phyloP scores from a whole-genome alignment of 371 early-diverging fungal genomes.

The Scutellospora calospora region DNA sequence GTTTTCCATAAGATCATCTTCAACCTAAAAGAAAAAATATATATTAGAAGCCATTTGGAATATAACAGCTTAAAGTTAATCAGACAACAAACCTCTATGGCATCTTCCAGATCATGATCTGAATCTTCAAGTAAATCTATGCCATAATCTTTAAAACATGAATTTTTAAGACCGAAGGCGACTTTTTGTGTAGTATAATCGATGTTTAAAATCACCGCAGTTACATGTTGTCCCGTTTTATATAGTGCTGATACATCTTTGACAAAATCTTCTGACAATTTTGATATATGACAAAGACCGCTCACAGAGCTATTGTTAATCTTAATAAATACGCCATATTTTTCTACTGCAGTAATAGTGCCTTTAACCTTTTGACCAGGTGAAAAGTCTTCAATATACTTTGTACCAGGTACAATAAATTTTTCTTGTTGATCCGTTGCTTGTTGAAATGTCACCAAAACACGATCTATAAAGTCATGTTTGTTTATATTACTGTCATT shows the following conservation, averaged over 20 bases:
- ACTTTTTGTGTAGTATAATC: slow-evolving; percentile 69
- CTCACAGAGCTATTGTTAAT: slow-evolving; percentile 66
- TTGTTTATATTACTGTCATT: neutral
- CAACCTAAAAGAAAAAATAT: slow-evolving; percentile 47
- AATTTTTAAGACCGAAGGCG: slow-evolving; percentile 62
- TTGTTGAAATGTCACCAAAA: neutral
- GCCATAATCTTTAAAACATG: slow-evolving; percentile 48
- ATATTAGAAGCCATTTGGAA: slow-evolving; percentile 39
- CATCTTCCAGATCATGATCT: slow-evolving; percentile 52
- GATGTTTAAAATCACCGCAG: slow-evolving; percentile 69
- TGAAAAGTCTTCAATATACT: slow-evolving; percentile 56
- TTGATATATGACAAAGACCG: slow-evolving; percentile 87
- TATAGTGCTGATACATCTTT: slow-evolving; percentile 82
- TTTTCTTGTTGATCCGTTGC: neutral
- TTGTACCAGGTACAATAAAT: slow-evolving; percentile 46
- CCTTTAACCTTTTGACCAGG: slow-evolving; percentile 76
- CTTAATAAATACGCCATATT: slow-evolving; percentile 77
- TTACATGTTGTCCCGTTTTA: slow-evolving; percentile 79
- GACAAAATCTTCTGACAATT: slow-evolving; percentile 87
- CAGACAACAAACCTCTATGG: slow-evolving; percentile 42
- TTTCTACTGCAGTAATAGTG: slow-evolving; percentile 67
- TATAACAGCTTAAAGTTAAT: slow-evolving; percentile 49
- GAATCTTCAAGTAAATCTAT: slow-evolving; percentile 54
- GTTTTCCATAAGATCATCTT: slow-evolving; percentile 59
- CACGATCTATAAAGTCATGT: neutral